Evolutionary conservation across 2,329 filamentous ascomycete genomes (phyloP), one percentile per base, ranked within the genome.

Genomic region (Coniochaeta pulveracea): DNA sequence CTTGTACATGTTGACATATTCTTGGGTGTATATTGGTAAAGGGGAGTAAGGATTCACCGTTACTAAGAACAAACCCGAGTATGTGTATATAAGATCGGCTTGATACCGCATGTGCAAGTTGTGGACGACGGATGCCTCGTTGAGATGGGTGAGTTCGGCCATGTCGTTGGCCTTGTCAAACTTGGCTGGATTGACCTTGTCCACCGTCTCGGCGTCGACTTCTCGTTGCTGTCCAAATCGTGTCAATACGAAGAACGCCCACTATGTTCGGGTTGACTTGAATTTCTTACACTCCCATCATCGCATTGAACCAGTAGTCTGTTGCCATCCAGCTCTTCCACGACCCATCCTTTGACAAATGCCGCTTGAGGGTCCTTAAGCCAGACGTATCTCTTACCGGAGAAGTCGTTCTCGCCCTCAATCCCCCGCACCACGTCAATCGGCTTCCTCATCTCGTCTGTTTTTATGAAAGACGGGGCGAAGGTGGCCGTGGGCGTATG

Each of bases 161-260:
- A 98, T 98, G 57, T 98, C 93, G 61, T 93, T 86, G 43, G 89
- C 89, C 60, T 95, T 98, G 71, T 98, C 91, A 61, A 98, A 98
- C 56, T 98, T 98, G 50, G 89, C 89, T 29, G 91, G 91, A 59
- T 98, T 98, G 64, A 98, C 93, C 60, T 95, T 96, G 67, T 98
- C 93, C 45, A 95, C 86, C 47, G 77, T 81, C 47, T 96, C 88
- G 33, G 73, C 62, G 44, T 89, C 80, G 33, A 91, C 80, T 51
- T 93, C 83, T 45, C 85, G 80, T 75, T 94, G 85, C 77, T 91
- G 44, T 18, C n/a, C n/a, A n/a, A n/a, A n/a, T n/a, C n/a, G n/a
- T n/a, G n/a, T n/a, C n/a, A n/a, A n/a, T n/a, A n/a, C n/a, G n/a
- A n/a, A n/a, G n/a, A n/a, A n/a, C n/a, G 9, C n/a, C 3, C 3